These are phyloP conservation scores for Argentina anserina DNA, from an alignment of 306 rosid species.

Conservation along the genomic window DNA sequence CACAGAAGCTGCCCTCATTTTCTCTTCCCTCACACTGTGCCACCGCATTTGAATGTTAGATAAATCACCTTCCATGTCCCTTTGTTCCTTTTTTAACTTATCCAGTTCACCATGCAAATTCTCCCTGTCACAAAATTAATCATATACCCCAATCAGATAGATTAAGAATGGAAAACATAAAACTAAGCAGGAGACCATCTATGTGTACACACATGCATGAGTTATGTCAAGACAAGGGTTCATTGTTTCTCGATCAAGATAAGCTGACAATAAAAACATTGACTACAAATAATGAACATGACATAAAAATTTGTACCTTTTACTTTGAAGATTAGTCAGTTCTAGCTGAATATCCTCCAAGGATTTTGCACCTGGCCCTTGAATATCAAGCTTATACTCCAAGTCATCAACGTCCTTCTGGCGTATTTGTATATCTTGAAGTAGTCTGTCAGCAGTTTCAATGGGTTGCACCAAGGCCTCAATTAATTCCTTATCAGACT, in stretches of 20 bases:
- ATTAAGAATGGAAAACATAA: not conserved
- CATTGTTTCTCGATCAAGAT: slow-evolving; percentile 16
- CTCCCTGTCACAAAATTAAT: slow-evolving; percentile 52
- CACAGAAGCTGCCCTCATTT: slow-evolving; percentile 45
- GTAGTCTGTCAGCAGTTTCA: slow-evolving; percentile 64
- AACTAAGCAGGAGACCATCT: not conserved
- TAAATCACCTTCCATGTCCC: slow-evolving; percentile 57
- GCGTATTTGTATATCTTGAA: slow-evolving; percentile 57
- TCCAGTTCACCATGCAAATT: slow-evolving; percentile 57
- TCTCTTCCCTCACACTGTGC: slow-evolving; percentile 68
- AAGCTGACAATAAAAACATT: slow-evolving; percentile 5
- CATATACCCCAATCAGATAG: slow-evolving; percentile 3
- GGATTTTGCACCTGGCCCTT: slow-evolving; percentile 64
- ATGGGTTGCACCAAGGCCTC: slow-evolving; percentile 67
- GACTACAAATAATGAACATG: not conserved
- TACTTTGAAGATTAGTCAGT: slow-evolving; percentile 56
- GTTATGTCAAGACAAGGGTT: not conserved
- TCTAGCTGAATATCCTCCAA: slow-evolving; percentile 71
- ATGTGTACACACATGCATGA: not conserved
- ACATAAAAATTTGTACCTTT: slow-evolving; percentile 46
- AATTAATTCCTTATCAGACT: slow-evolving; percentile 66
- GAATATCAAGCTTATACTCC: slow-evolving; percentile 60
- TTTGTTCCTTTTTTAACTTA: slow-evolving; percentile 65
- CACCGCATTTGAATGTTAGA: slow-evolving; percentile 46
- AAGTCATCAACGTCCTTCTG: slow-evolving; percentile 69